Conservation (phyloP, 2,329 filamentous ascomycete species). For the Aspergillus niger region DNA sequence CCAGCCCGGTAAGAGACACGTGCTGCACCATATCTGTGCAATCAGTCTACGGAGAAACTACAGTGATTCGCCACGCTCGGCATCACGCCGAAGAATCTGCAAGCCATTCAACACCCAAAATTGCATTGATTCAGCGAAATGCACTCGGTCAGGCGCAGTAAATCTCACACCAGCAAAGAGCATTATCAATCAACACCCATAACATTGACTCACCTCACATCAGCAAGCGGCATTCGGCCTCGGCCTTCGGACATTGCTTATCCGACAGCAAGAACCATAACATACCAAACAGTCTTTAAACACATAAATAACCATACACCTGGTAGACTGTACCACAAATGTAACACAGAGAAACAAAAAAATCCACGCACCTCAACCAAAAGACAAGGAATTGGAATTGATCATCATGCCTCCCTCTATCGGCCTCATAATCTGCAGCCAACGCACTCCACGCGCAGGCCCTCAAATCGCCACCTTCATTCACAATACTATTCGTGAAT, state of each 20-base stretch:
- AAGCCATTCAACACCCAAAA: no score
- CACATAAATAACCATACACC: no score
- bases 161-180: no score
- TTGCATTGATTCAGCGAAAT: no score
- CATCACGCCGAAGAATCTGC: neutral
- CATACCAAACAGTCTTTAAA: neutral
- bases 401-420: conserved; percentile 1
- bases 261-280: neutral
- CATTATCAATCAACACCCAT: no score
- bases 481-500: conserved; percentile 17
- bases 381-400: no score
- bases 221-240: neutral
- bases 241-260: neutral
- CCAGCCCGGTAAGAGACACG: neutral
- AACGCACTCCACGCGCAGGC: conserved; percentile 34
- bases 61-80: neutral
- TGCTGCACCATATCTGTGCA: neutral
- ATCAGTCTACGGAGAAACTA: neutral
- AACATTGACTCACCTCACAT: neutral
- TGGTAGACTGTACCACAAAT: no score
- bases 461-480: conserved; percentile 33
- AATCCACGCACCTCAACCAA: no score
- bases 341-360: no score
- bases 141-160: no score
- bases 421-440: conserved; percentile 35